Base-by-base conservation (phyloP, 768 basidiomycete genomes). In the Naematelia aurantialba region DNA sequence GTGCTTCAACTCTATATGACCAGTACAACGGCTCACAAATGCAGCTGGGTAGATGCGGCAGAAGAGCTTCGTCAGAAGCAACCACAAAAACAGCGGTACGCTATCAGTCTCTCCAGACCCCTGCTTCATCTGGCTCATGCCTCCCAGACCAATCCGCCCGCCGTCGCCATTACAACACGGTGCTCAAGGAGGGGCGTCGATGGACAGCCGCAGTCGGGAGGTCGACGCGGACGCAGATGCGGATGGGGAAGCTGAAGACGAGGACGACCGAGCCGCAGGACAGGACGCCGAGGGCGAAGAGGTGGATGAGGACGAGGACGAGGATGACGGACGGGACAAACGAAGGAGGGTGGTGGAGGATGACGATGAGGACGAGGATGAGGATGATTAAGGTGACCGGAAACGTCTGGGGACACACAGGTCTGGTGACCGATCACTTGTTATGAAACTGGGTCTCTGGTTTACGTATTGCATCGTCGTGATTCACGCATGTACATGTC, bases 151-250 rank as follows among this genome's bases (percentile, higher is more conserved):
- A 48, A 21, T 56, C 17, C 54, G 63, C 27, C 57, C 55, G 12
- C 66, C 71, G 10, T 39, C 57, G 17, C 65, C 66, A 5, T 48
- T 65, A 26, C 46, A 59, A 34, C 67, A 72, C 61, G 69, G 61
- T 10, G 57, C 45, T 54, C 67, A 50, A 24, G 66, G 62, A 17
- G 68, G 66, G 17, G 67, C 63, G 13, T 58, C 45, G 22, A 54
- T 71, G 51, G 58, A 21, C 34, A 50, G 58, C 42, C 58, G 39
- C 10, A 21, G 24, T 3, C 34, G 42, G 21, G 54, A 64, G 8
- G 52, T 44, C 24, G 52, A 62, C 10, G 60, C 79, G 76, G 84
- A 91, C 55, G 85, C 91, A 65, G 93, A 94, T 70, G 93, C 93
- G 10, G 25, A n/a, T 3, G 60, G 2, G 39, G 55, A 48, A 4